These are phyloP conservation scores for Notholithocarpus densiflorus DNA, from an alignment of 306 rosid genomes.

Conservation along the genomic window DNA sequence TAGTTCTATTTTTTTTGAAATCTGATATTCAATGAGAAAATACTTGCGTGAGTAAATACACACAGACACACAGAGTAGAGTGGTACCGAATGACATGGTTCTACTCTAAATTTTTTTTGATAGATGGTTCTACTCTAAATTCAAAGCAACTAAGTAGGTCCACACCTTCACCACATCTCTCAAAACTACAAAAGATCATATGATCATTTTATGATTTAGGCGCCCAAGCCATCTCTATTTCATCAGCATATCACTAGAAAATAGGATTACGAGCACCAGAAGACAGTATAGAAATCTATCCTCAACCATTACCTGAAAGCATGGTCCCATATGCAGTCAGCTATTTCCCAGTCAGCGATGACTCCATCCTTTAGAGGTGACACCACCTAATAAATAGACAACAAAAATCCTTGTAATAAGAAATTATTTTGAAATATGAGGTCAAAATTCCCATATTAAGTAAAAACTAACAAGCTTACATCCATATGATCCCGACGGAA, in stretches of 20 bases:
- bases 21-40: no score
- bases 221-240: neutral
- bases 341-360: constrained; percentile 96
- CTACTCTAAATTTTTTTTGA: no score
- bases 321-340: constrained; percentile 97
- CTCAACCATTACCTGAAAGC: constrained; percentile 69
- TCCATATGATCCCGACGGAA: constrained; percentile 93
- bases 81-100: no score
- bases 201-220: neutral
- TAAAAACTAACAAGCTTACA: constrained; percentile 39
- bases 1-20: no score
- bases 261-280: neutral
- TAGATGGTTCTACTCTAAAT: no score
- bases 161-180: neutral
- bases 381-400: constrained; percentile 51
- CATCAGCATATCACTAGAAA: neutral
- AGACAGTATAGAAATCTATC: neutral
- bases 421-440: neutral
- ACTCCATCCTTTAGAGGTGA: constrained; percentile 85
- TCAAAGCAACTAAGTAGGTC: neutral
- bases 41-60: no score
- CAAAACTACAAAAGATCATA: neutral
- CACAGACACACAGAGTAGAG: no score
- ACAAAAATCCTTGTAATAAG: neutral
- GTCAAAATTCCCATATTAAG: constrained; percentile 1